Evolutionary conservation across 2,329 filamentous ascomycete species (phyloP), one percentile per base, ranked within the genome.

Genomic region (Lachnellula cervina): DNA sequence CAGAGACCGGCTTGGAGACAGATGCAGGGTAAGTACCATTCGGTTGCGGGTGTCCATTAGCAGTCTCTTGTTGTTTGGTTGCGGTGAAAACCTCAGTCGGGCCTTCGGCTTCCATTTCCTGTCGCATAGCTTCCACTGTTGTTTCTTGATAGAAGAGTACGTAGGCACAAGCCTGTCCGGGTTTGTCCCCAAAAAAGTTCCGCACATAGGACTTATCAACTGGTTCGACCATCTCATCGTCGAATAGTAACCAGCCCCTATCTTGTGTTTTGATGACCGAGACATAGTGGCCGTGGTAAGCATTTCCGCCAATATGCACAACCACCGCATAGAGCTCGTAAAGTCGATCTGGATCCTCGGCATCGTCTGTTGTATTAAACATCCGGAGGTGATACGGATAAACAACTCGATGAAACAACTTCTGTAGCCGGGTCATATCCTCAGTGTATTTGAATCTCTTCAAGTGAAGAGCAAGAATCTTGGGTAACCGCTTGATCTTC

Each of bases 371-470:
- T 0, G 94, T 97, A 73, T 97, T 97, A 76, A 97, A 97, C 69
- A 99, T 84, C 54, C 94, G 90, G 43, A 99, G 80, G 68, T 99
- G 90, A 69, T 97, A 99, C 0, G 94, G 94, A 69, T 99, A 99
- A 5, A 97, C 90, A 14, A 99, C 94, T 44, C 93, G 83, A 71
- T 99, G 93, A 70, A 97, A 97, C 44, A 99, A 81, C 73, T 99
- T 99, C 71, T 97, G 92, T 59, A 99, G 76, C 53, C 92, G 84
- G 62, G 92, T 94, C 68, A 95, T 83, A 71, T 97, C 93, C 69
- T 97, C 94, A 2, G 93, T 97, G 70, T 97, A 99, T 74, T 97
- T 97, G 78, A 99, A 99, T 55, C 94, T 84, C 74, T 99, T 99
- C 60, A 99, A 75, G 69, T 99, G 94, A 56, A 99, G 76, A 4